Conservation (phyloP, 2,329 filamentous ascomycete genomes). For the Fusarium penzigii region DNA sequence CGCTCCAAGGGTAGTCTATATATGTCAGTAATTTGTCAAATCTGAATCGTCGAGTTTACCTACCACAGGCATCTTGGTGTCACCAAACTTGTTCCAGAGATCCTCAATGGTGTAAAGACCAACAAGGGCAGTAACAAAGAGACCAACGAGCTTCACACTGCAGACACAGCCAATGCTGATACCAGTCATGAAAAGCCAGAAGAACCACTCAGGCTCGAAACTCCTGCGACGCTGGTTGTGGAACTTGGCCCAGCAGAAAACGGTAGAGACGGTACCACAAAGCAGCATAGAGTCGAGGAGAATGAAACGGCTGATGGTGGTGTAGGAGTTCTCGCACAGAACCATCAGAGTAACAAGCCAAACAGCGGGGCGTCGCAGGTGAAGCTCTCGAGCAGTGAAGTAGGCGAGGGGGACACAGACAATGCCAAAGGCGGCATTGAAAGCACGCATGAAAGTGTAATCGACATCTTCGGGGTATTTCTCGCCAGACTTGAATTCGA, state of each 20-base stretch:
- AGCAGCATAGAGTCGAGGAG: slow-evolving; percentile 98
- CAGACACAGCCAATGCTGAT: slow-evolving; percentile 96
- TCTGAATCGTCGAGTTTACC: slow-evolving; percentile 27
- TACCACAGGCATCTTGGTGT: slow-evolving; percentile 86
- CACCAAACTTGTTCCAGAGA: slow-evolving; percentile 96
- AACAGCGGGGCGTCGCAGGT: slow-evolving; percentile 81
- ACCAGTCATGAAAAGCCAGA: slow-evolving; percentile 92
- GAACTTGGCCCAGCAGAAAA: slow-evolving; percentile 96
- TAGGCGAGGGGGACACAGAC: slow-evolving; percentile 92
- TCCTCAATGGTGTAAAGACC: slow-evolving; percentile 96
- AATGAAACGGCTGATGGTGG: slow-evolving; percentile 97
- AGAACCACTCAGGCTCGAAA: slow-evolving; percentile 90
- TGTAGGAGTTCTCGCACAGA: slow-evolving; percentile 98
- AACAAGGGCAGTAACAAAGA: slow-evolving; percentile 93
- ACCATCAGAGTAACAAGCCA: slow-evolving; percentile 98
- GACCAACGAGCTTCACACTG: slow-evolving; percentile 97
- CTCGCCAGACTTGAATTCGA: slow-evolving; percentile 99
- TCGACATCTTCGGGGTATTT: slow-evolving; percentile 91
- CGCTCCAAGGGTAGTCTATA: slow-evolving; percentile 63
- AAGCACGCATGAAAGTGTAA: slow-evolving; percentile 97
- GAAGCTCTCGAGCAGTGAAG: slow-evolving; percentile 88
- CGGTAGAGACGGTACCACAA: slow-evolving; percentile 97
- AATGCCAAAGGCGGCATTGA: slow-evolving; percentile 94
- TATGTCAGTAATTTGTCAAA: slow-evolving; percentile 8
- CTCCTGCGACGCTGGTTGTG: slow-evolving; percentile 83